Evolutionary conservation across 1,284 basidiomycete species (phyloP).

Genomic region (Trametes hirsuta): DNA sequence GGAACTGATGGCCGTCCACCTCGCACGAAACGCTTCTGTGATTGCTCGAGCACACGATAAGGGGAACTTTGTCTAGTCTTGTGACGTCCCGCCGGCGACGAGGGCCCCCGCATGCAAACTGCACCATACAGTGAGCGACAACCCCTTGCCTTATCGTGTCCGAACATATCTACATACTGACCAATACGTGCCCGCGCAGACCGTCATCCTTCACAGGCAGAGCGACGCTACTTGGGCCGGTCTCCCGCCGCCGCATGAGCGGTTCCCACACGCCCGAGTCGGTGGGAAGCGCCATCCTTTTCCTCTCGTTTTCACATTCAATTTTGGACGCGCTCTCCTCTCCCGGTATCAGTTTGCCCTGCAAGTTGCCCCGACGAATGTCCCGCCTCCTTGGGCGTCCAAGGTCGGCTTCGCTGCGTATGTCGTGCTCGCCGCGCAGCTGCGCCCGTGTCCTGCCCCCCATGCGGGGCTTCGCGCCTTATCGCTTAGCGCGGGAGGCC

Average conservation of each 20-base stretch:
- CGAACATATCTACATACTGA: constrained; percentile 8
- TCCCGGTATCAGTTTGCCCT: constrained; percentile 13
- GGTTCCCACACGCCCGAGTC: constrained; percentile 16
- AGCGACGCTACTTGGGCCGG: constrained; percentile 1
- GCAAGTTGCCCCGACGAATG: constrained; percentile 18
- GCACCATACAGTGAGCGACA: constrained; percentile 4
- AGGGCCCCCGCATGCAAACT: not conserved
- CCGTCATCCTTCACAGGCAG: constrained; percentile 12
- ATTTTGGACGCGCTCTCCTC: not conserved
- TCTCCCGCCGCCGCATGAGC: constrained; percentile 25
- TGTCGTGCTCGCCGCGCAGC: constrained; percentile 5
- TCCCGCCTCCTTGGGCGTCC: constrained; percentile 14
- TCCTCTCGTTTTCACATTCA: constrained; percentile 13
- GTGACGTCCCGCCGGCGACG: constrained; percentile 2
- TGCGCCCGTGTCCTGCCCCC: constrained; percentile 1
- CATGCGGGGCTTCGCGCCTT: constrained; percentile 6
- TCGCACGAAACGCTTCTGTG: constrained; percentile 16
- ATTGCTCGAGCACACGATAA: constrained; percentile 19
- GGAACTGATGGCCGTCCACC: not conserved
- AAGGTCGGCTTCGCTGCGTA: constrained; percentile 9
- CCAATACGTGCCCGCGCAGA: constrained; percentile 5
- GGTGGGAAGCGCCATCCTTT: constrained; percentile 15
- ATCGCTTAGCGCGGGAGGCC: constrained; percentile 8
- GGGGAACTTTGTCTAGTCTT: constrained; percentile 1
- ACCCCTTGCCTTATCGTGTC: constrained; percentile 13